These are phyloP conservation scores for Gracilaria gracilis DNA, from an alignment of 23 red algal species.

Conservation along the genomic window DNA sequence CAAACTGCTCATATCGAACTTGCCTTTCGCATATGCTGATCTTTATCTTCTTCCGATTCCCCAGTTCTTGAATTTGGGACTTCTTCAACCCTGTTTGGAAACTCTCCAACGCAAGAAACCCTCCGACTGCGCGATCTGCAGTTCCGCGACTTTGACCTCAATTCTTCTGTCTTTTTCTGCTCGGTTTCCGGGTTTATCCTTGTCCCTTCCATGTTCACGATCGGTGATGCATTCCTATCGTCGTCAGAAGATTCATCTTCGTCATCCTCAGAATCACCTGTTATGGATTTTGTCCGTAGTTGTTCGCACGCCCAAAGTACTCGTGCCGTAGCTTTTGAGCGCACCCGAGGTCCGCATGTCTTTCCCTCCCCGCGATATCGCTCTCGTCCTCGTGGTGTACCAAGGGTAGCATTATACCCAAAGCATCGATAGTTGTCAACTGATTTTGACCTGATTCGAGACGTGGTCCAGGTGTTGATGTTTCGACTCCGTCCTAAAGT, in stretches of 20 bases:
- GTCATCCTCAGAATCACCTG: background rate
- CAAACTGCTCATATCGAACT: background rate
- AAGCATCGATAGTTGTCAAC: background rate
- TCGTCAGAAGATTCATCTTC: background rate
- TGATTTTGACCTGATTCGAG: conserved; percentile 1
- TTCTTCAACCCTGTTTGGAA: background rate
- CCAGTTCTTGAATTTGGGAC: background rate
- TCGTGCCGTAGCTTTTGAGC: conserved; percentile 17
- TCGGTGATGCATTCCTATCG: background rate
- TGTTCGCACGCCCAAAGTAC: conserved; percentile 13
- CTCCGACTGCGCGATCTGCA: background rate
- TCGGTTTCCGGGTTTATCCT: background rate
- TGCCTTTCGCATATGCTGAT: background rate
- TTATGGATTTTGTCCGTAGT: background rate
- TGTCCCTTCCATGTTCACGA: background rate
- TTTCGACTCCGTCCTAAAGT: background rate
- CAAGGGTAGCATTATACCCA: background rate
- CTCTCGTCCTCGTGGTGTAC: background rate
- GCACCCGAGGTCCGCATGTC: background rate
- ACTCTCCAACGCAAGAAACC: background rate
- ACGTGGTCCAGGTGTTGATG: background rate
- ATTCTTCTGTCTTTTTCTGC: background rate
- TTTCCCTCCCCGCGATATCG: background rate
- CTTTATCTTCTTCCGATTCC: background rate
- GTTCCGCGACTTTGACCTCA: background rate